These are phyloP conservation scores for Bipolaris gigantea DNA, from an alignment of 2,329 filamentous ascomycete species.

Conservation along the genomic window DNA sequence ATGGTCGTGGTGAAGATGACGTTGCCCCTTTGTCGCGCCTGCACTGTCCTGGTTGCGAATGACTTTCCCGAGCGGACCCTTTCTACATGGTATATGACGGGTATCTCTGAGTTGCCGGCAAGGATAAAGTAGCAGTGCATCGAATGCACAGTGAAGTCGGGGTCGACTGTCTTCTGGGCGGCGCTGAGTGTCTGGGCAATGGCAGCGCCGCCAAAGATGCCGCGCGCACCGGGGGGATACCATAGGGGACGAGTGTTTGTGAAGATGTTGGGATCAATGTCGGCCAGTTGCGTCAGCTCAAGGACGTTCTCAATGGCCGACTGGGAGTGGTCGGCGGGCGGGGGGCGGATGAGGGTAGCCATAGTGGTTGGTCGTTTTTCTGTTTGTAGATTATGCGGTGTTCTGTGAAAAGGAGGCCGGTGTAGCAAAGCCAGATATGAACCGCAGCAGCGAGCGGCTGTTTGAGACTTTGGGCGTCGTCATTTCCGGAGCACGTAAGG, in stretches of 20 bases:
- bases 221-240: slow-evolving; percentile 88
- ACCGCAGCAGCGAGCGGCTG: neutral
- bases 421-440: neutral
- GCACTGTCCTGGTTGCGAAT: slow-evolving; percentile 92
- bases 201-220: slow-evolving; percentile 89
- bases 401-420: neutral
- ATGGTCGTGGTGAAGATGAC: slow-evolving; percentile 96
- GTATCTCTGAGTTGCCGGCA: slow-evolving; percentile 79
- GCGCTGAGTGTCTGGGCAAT: slow-evolving; percentile 90
- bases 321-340: slow-evolving; percentile 70
- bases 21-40: slow-evolving; percentile 82
- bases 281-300: slow-evolving; percentile 77
- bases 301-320: slow-evolving; percentile 86
- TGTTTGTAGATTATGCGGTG: neutral
- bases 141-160: slow-evolving; percentile 81
- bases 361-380: slow-evolving; percentile 20
- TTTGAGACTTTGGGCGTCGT: neutral
- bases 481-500: neutral
- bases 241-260: slow-evolving; percentile 90
- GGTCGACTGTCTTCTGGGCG: slow-evolving; percentile 82
- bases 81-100: slow-evolving; percentile 94
- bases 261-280: slow-evolving; percentile 83
- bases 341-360: slow-evolving; percentile 72
- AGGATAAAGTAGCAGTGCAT: slow-evolving; percentile 99
- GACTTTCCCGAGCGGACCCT: slow-evolving; percentile 86